Evolutionary conservation across 495 filamentous ascomycete species (phyloP).

Genomic region (Penicillium antarcticum): DNA sequence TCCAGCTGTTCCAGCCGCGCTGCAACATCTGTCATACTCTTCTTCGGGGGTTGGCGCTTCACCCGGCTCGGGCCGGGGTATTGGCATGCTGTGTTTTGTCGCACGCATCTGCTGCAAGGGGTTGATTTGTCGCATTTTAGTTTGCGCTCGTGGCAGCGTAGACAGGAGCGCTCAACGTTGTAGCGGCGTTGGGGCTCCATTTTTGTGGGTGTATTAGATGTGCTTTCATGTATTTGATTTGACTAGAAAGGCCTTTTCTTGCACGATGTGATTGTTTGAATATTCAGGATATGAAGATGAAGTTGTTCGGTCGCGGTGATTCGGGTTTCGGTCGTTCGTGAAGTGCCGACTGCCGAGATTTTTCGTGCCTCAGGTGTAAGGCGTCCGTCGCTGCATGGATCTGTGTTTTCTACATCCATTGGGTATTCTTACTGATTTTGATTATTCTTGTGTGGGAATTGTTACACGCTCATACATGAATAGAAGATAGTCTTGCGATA

Average conservation of each 20-base stretch:
- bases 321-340: constrained; percentile 7
- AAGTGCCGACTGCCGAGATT: background rate
- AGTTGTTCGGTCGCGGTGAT: background rate
- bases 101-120: constrained; percentile 29
- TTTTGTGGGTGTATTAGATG: too few species aligned
- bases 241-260: too few species aligned
- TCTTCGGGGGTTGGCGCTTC: constrained; percentile 26
- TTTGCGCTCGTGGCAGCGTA: constrained; percentile 37
- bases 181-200: constrained; percentile 17
- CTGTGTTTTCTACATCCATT: too few species aligned
- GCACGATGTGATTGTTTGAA: too few species aligned
- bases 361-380: too few species aligned
- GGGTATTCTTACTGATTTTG: too few species aligned
- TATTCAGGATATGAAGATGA: too few species aligned
- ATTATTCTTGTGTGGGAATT: too few species aligned
- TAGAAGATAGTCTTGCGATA: too few species aligned
- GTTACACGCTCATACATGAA: too few species aligned
- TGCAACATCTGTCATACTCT: constrained; percentile 14
- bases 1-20: constrained; percentile 29
- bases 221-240: too few species aligned
- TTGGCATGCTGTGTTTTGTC: constrained; percentile 20
- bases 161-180: constrained; percentile 32
- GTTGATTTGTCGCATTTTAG: constrained; percentile 32
- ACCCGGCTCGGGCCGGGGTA: constrained; percentile 29
- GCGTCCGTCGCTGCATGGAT: too few species aligned